Evolutionary conservation across 2,329 filamentous ascomycete species (phyloP).

Genomic region (Diatrype stigma): DNA sequence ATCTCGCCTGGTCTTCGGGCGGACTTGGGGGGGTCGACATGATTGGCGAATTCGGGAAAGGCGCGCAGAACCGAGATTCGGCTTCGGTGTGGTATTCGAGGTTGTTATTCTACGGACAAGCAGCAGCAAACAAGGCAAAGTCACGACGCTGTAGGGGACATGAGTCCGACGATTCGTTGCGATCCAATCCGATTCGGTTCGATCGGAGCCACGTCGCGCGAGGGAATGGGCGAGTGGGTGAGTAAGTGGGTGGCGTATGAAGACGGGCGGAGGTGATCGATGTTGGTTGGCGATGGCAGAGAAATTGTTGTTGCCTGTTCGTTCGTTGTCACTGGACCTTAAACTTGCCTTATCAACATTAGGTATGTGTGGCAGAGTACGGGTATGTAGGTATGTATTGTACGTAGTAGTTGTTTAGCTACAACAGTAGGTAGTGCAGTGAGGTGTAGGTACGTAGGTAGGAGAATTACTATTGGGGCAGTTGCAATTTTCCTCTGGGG

Average conservation of each 20-base stretch:
- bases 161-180: not conserved
- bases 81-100: not conserved
- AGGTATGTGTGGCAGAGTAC: too few relatives aligned
- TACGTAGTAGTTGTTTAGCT: too few relatives aligned
- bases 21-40: constrained; percentile 53
- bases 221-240: too few relatives aligned
- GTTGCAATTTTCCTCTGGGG: too few relatives aligned
- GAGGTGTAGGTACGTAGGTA: too few relatives aligned
- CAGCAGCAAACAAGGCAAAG: too few relatives aligned
- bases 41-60: constrained; percentile 1
- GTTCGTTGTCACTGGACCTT: not conserved
- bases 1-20: constrained; percentile 78
- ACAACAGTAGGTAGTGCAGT: too few relatives aligned
- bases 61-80: not conserved
- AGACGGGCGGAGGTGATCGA: not conserved
- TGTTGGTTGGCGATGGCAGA: not conserved
- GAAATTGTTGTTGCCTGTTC: not conserved
- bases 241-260: not conserved
- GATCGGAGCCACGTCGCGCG: too few relatives aligned
- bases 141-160: not conserved
- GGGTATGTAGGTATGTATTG: too few relatives aligned
- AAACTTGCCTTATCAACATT: too few relatives aligned
- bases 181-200: too few relatives aligned
- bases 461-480: too few relatives aligned
- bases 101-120: not conserved